Evolutionary conservation across 148 eudicot species (phyloP).

Genomic region (Camellia japonica): DNA sequence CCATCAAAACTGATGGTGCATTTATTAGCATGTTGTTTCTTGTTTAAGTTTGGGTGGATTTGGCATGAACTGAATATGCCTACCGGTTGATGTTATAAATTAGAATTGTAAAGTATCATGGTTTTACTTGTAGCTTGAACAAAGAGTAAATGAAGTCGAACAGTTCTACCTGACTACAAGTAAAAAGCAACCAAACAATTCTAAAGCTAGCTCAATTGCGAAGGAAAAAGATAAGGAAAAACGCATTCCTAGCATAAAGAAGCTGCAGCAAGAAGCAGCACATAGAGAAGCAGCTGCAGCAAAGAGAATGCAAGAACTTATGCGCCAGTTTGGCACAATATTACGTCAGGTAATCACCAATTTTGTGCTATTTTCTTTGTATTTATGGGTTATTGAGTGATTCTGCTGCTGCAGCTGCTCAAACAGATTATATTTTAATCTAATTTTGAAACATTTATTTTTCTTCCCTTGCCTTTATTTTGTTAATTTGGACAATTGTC

Average conservation of each 20-base stretch:
- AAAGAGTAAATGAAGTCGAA: constrained; percentile 65
- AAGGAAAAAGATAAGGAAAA: constrained; percentile 73
- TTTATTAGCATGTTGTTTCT: not conserved
- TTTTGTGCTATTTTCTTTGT: not conserved
- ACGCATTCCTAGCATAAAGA: constrained; percentile 42
- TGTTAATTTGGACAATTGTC: not conserved
- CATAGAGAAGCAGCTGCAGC: constrained; percentile 57
- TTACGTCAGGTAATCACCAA: constrained; percentile 54
- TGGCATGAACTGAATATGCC: not conserved
- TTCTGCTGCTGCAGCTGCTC: not conserved
- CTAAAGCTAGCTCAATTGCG: constrained; percentile 38
- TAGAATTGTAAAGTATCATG: not conserved
- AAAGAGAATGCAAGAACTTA: constrained; percentile 89
- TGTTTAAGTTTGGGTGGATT: constrained; percentile 1
- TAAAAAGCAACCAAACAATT: constrained; percentile 39
- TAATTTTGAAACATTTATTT: not conserved
- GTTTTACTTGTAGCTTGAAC: constrained; percentile 59
- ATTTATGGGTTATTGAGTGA: not conserved
- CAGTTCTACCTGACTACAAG: constrained; percentile 51
- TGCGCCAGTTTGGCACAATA: constrained; percentile 78
- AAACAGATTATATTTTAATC: not conserved
- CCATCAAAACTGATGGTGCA: not conserved
- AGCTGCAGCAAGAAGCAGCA: constrained; percentile 57
- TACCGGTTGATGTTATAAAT: not conserved
- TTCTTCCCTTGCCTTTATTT: not conserved